These are phyloP conservation scores for Hymenotorrendiella dingleyae DNA, from an alignment of 2,329 filamentous ascomycete genomes.

Conservation along the genomic window DNA sequence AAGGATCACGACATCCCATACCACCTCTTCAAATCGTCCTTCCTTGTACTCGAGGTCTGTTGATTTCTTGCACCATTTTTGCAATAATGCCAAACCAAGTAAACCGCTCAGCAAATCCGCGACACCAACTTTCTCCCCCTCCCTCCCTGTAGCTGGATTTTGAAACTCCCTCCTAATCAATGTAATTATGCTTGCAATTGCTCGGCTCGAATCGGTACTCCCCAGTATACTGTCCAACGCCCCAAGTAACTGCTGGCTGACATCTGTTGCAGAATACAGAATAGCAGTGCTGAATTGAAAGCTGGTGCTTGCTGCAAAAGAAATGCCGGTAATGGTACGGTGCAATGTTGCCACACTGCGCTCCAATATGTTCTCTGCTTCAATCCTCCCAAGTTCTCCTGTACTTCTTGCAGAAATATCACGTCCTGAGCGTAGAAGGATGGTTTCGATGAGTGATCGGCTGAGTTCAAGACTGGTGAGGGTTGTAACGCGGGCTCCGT, in stretches of 20 bases:
- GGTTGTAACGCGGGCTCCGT: constrained; percentile 33
- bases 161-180: constrained; percentile 59
- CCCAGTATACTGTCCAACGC: constrained; percentile 60
- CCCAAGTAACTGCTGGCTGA: constrained; percentile 52
- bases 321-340: constrained; percentile 49
- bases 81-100: constrained; percentile 55
- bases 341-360: constrained; percentile 51
- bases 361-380: constrained; percentile 52
- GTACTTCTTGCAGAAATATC: constrained; percentile 4
- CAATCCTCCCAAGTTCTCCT: constrained; percentile 39
- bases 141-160: constrained; percentile 53
- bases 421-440: constrained; percentile 31
- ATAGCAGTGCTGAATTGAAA: constrained; percentile 54
- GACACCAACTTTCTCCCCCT: constrained; percentile 55
- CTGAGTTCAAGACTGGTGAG: constrained; percentile 34
- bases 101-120: constrained; percentile 56
- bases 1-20: constrained; percentile 63
- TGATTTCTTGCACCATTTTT: constrained; percentile 48
- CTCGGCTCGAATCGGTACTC: constrained; percentile 62
- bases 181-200: constrained; percentile 61
- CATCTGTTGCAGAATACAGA: constrained; percentile 47
- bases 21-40: constrained; percentile 46
- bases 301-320: constrained; percentile 56
- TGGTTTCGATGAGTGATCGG: constrained; percentile 33
- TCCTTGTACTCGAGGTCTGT: constrained; percentile 44